phyloP scores from a whole-genome alignment of 1,284 basidiomycete genomes.

The Microbotryomycetes sp. region DNA sequence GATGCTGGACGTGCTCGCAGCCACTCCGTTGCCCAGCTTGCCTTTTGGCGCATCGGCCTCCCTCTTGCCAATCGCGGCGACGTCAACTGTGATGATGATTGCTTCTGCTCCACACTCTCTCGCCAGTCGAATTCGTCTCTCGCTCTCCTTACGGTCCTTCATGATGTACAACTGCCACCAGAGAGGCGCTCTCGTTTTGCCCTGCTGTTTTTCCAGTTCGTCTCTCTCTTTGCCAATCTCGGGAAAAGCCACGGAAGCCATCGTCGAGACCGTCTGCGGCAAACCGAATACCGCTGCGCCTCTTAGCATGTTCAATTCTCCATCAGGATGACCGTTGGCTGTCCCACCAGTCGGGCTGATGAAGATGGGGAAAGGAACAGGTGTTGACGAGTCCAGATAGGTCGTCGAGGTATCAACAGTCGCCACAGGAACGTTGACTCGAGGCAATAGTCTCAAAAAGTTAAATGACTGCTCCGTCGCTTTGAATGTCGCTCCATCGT shows the following conservation, averaged over 20 bases:
- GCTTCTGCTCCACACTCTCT: conserved; percentile 42
- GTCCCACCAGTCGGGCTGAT: conserved; percentile 61
- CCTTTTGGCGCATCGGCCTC: conserved; percentile 31
- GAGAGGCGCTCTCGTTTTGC: conserved; percentile 32
- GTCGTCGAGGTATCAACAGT: conserved; percentile 65
- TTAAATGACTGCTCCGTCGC: conserved; percentile 54
- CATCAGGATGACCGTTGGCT: conserved; percentile 47
- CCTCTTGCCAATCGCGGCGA: conserved; percentile 44
- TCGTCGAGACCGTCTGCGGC: conserved; percentile 46
- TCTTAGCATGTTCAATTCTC: conserved; percentile 47
- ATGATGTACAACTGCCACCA: conserved; percentile 43
- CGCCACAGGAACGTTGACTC: conserved; percentile 66
- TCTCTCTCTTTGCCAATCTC: conserved; percentile 44
- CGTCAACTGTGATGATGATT: conserved; percentile 48
- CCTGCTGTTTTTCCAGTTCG: conserved; percentile 33
- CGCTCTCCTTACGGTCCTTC: conserved; percentile 42
- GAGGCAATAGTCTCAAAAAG: conserved; percentile 72
- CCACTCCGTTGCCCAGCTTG: conserved; percentile 12
- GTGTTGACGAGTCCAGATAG: conserved; percentile 64
- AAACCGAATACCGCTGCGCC: conserved; percentile 43
- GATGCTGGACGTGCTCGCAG: background rate
- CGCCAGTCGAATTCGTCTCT: conserved; percentile 43
- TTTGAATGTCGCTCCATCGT: conserved; percentile 31
- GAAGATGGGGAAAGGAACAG: conserved; percentile 75
- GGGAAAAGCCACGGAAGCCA: conserved; percentile 45